Percentiles rank a stretch among this genome's conserved stretches.
These are phyloP conservation scores for Seiridium cupressi DNA, from an alignment of 2,329 filamentous ascomycete genomes.

Conservation along the genomic window DNA sequence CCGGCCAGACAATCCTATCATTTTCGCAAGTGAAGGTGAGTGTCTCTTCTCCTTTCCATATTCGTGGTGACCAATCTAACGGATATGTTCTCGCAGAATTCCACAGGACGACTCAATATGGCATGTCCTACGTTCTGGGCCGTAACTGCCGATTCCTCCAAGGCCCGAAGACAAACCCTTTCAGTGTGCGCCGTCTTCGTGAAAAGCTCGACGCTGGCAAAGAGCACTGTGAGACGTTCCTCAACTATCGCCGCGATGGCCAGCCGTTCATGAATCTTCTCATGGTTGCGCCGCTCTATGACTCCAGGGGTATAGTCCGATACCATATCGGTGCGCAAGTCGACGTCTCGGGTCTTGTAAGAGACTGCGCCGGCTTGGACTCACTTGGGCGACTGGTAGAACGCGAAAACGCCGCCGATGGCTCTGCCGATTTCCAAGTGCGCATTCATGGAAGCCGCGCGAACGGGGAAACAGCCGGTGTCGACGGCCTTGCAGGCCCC, in stretches of 20 bases:
- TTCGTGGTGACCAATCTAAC: not conserved
- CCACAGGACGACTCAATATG: slow-evolving; percentile 72
- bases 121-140: slow-evolving; percentile 69
- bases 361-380: slow-evolving; percentile 64
- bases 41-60: not conserved
- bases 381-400: slow-evolving; percentile 52
- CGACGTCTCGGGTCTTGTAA: slow-evolving; percentile 67
- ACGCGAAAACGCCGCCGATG: slow-evolving; percentile 7
- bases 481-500: slow-evolving; percentile 15
- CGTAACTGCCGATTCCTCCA: slow-evolving; percentile 79
- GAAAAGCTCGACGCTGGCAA: slow-evolving; percentile 61
- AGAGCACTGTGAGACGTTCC: slow-evolving; percentile 70
- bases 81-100: slow-evolving; percentile 52
- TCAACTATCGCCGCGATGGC: slow-evolving; percentile 77
- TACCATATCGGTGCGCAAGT: slow-evolving; percentile 73
- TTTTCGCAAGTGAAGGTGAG: slow-evolving; percentile 72
- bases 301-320: slow-evolving; percentile 63
- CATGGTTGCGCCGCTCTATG: slow-evolving; percentile 70
- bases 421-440: not conserved
- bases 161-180: slow-evolving; percentile 66
- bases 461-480: not conserved
- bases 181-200: slow-evolving; percentile 60
- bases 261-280: slow-evolving; percentile 76
- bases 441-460: not conserved
- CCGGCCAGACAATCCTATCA: slow-evolving; percentile 70